Base-by-base conservation (phyloP, 2,329 filamentous ascomycete species). In the Talaromyces funiculosus region DNA sequence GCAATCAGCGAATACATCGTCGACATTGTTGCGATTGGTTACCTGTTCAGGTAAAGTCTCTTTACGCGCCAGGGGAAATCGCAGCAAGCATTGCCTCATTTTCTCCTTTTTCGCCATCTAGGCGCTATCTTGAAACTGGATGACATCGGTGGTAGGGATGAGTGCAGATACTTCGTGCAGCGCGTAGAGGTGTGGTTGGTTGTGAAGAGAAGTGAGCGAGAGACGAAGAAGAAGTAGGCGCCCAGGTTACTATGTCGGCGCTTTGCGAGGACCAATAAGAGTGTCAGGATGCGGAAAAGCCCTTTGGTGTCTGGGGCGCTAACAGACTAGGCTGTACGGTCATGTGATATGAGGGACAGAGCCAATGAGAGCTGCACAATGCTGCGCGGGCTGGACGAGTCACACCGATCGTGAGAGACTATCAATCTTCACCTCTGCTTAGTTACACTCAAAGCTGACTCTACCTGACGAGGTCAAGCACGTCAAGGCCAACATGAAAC, bases 61-160 rank as follows among this genome's bases (percentile, higher is more conserved):
- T n/a, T 24, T 53, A 57, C 59, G 53, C 59, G 60, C 60, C 55
- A 61, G 60, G 60, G 53, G 59, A 40, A 47, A 35, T 33, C 40
- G 22, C 22, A 24, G 26, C 37, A 3, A 54, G 51, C 51, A 54
- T 40, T 54, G 51, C 35, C 35, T 40, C 35, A 26, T 54, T 37
- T 40, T 40, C 24, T 24, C 33, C 33, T 38, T 54, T 54, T 38
- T 8, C 26, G 33, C 47, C 1, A n/a, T 26, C 53, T 38, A 61
- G 31, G 42, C 59, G 53, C 53, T 38, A 54, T 54, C 49, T 31
- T 61, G 60, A 61, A 58, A 61, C 60, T 37, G 29, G 18, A 61
- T 47, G 60, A 49, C 60, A 54, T 62, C 22, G 38, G 31, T 29
- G 29, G 22, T 54, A 40, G 51, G 51, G 18, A 18, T 14, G 51